These are phyloP conservation scores for Ogataea sp. DNA, from an alignment of 805 yeast species.

Conservation along the genomic window DNA sequence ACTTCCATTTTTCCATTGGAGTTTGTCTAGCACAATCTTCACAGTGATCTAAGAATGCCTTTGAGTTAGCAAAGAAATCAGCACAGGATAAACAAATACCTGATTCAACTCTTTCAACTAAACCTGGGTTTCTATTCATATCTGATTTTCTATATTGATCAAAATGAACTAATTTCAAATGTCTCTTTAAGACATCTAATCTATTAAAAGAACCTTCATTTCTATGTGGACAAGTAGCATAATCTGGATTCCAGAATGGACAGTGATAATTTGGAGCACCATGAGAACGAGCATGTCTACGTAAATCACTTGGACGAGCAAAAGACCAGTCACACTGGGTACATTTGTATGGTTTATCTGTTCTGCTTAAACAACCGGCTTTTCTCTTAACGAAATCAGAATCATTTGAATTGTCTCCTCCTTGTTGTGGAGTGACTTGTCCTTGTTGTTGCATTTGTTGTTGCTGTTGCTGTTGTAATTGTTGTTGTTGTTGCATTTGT, in stretches of 20 bases:
- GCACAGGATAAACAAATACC: conserved; percentile 68
- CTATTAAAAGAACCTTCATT: conserved; percentile 72
- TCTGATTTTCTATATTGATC: conserved; percentile 32
- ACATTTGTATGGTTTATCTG: conserved; percentile 30
- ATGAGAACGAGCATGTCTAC: conserved; percentile 63
- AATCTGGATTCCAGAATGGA: conserved; percentile 61
- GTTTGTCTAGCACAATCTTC: conserved; percentile 45
- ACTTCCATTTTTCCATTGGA: conserved; percentile 26
- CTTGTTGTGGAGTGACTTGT: background rate
- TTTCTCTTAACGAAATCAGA: conserved; percentile 1
- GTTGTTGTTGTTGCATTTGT: conserved; percentile 6
- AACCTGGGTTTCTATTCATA: conserved; percentile 11
- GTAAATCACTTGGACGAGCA: conserved; percentile 58
- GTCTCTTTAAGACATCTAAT: conserved; percentile 68
- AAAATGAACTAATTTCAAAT: conserved; percentile 61
- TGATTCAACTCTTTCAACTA: conserved; percentile 36
- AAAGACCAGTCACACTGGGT: conserved; percentile 60
- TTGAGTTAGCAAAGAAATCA: conserved; percentile 43
- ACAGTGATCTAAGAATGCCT: conserved; percentile 57
- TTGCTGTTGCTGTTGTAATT: conserved; percentile 3
- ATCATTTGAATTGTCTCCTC: background rate
- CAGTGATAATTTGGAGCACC: conserved; percentile 59
- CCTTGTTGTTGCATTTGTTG: background rate
- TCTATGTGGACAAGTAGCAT: conserved; percentile 57
- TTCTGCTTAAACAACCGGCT: background rate